Evolutionary conservation across 768 basidiomycete species (phyloP), one percentile per base, ranked within the genome.

Genomic region (Auriscalpium vulgare): DNA sequence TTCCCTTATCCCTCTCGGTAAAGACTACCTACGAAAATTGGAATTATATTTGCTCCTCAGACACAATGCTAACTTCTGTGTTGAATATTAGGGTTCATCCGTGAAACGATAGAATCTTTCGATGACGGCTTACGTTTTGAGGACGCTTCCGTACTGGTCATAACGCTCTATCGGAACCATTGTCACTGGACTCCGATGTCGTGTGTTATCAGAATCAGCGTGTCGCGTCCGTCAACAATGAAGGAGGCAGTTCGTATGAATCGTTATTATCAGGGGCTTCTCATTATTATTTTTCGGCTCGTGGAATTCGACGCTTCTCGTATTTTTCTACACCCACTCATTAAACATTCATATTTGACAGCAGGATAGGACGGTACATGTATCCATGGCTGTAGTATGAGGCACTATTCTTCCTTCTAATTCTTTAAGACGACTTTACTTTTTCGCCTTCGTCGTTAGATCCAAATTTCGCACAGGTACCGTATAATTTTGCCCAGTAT

Each of bases 401-500:
- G 14, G 19, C 50, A 0, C 64, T 63, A 43, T 67, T 53, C 10
- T 67, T 50, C 2, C 54, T 0, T 59, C 64, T 17, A 13, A 8
- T 65, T 51, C 5, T 55, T 43, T 34, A 53, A 59, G n/a, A 62
- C 54, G 0, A 71, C 16, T 3, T 54, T 34, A 3, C 57, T 17
- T 61, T 57, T 2, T 54, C 51, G 11, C 29, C 10, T 10, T 47
- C 14, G 14, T 38, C 50, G 14, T 10, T 11, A 23, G 35, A 49
- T 17, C 40, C 35, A 49, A 37, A 10, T 51, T 46, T 17, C 53
- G n/a, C 0, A 60, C 69, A 35, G 70, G 66, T n/a, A 37, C 8
- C 0, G 74, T 65, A 67, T 58, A 75, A 9, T 45, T 50, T 47
- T 60, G 49, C 74, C 72, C 75, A 51, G 59, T 70, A 34, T n/a